Evolutionary conservation across 257 asterid genomes (phyloP), one percentile per base, ranked within the genome.

Genomic region (Anisodus tanguticus): DNA sequence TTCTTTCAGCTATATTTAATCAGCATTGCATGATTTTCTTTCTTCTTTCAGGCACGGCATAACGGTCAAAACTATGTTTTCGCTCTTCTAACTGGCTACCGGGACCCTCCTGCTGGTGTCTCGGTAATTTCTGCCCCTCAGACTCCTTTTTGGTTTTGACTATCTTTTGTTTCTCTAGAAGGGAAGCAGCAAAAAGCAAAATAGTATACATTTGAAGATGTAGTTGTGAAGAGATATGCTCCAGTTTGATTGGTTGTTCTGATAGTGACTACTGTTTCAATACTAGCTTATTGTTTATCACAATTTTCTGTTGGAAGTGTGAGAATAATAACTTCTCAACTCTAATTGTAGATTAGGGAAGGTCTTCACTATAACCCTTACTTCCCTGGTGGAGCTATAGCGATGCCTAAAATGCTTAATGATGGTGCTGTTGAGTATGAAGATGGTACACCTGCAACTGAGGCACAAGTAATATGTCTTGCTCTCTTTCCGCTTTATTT

Each of bases 361-460:
- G 97, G 97, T 68, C 89, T 93, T 7, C 93, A 92, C 86, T 91
- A 92, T 81, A 93, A 93, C 82, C 94, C 95, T 63, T 93, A 92
- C 93, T 92, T 93, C 86, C 95, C 97, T 64, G 94, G 97, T 86
- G 95, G 97, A 82, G 95, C 94, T 35, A 92, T 92, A 66, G 95
- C 94, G 12, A 92, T 92, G 97, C 95, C 97, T 86, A 89, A 93
- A 90, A 93, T 93, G 97, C 93, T 93, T 80, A 92, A 80, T 67
- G 97, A 93, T 87, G 95, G 95, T 19, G 94, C 93, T 71, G 87
- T 93, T 71, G 97, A 93, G 87, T 93, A 92, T 80, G 95, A 92
- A 87, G 94, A 93, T 84, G 97, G 95, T 54, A 90, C 92, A 84
- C 95, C 97, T 57, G 97, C 97, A 41, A 92, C 95, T 7, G 93